Conservation (phyloP, 768 basidiomycete species). For the Postia placenta region DNA sequence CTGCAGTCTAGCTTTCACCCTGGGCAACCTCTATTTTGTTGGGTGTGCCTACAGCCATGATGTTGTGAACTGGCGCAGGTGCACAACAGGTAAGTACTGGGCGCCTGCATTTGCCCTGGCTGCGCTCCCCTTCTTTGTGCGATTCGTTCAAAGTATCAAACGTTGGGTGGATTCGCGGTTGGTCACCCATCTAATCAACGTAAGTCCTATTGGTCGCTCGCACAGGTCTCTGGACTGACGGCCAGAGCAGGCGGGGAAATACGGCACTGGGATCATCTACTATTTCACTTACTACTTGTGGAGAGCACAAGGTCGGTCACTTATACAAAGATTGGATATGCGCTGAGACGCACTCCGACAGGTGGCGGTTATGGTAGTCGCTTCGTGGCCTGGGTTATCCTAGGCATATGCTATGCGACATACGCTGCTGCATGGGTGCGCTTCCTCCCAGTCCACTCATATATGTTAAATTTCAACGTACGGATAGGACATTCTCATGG, state of each 20-base stretch:
- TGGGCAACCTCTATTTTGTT: constrained; percentile 69
- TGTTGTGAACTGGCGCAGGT: constrained; percentile 47
- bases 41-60: constrained; percentile 63
- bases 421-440: constrained; percentile 81
- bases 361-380: constrained; percentile 34
- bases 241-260: constrained; percentile 72
- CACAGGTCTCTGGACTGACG: not conserved
- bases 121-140: constrained; percentile 63
- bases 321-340: not conserved
- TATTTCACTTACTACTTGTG: constrained; percentile 72
- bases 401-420: constrained; percentile 52
- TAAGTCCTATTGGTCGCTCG: constrained; percentile 27
- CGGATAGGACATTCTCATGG: constrained; percentile 74
- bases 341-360: constrained; percentile 7
- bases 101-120: constrained; percentile 52
- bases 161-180: constrained; percentile 79
- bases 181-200: constrained; percentile 83
- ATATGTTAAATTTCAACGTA: too few species aligned
- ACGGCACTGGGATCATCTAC: constrained; percentile 57
- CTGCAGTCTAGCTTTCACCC: constrained; percentile 70
- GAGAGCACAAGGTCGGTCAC: constrained; percentile 52
- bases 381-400: constrained; percentile 67
- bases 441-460: too few species aligned
- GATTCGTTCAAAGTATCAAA: constrained; percentile 80
- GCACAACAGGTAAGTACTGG: constrained; percentile 51